Percentiles rank a stretch among this genome's conserved stretches.
Evolutionary conservation across 768 basidiomycete species (phyloP).

Genomic region (Leccinum subgranulosum): DNA sequence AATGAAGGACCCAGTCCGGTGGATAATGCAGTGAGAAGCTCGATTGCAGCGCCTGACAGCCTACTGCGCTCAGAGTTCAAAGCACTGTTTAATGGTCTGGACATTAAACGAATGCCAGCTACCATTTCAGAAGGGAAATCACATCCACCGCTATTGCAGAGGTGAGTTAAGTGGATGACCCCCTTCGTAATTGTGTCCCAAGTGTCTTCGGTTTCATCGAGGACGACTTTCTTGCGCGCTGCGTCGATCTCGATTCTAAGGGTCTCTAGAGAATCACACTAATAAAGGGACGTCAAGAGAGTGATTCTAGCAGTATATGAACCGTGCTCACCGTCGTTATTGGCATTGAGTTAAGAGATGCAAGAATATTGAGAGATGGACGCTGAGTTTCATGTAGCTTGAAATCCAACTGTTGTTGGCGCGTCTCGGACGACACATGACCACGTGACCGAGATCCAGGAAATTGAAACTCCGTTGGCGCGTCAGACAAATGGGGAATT

Average conservation of each 20-base stretch:
- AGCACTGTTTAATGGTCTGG: conserved; percentile 53
- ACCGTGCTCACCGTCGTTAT: conserved; percentile 24
- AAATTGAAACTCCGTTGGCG: too few species aligned
- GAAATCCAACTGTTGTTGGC: conserved; percentile 10
- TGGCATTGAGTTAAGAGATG: conserved; percentile 20
- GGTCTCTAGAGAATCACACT: conserved; percentile 33
- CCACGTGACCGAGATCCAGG: too few species aligned
- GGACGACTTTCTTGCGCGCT: conserved; percentile 39
- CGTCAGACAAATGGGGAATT: too few species aligned
- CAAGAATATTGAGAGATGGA: not conserved
- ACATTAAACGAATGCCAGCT: conserved; percentile 46
- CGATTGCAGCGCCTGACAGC: conserved; percentile 64
- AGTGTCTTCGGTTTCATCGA: conserved; percentile 71
- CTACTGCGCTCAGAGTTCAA: conserved; percentile 73
- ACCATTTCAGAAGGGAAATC: conserved; percentile 52
- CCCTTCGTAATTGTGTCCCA: conserved; percentile 68
- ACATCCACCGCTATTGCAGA: conserved; percentile 52
- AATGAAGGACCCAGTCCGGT: conserved; percentile 57
- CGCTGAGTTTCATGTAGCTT: conserved; percentile 15
- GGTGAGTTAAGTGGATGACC: conserved; percentile 42
- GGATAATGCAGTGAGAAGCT: conserved; percentile 55
- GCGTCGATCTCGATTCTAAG: conserved; percentile 41
- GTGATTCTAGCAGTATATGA: not conserved
- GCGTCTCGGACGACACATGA: conserved; percentile 16
- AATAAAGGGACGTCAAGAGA: conserved; percentile 8